Conservation (phyloP, 768 basidiomycete genomes). For the Terana coerulea region DNA sequence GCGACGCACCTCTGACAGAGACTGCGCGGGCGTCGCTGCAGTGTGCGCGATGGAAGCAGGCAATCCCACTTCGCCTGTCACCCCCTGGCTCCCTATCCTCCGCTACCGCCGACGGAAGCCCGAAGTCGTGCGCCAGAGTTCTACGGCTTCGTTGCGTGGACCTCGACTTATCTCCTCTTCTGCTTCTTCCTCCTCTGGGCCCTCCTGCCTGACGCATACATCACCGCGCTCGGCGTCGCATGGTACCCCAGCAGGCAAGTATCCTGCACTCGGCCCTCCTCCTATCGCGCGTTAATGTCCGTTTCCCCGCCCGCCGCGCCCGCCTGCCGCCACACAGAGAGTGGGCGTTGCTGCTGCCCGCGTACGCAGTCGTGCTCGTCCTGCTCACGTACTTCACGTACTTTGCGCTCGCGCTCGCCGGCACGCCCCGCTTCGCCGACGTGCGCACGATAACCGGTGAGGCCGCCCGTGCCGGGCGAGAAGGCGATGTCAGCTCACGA, state of each 20-base stretch:
- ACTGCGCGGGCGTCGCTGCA: too few relatives aligned
- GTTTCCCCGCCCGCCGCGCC: not conserved
- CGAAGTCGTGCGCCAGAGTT: constrained; percentile 78
- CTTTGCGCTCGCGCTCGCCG: constrained; percentile 67
- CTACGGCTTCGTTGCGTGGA: constrained; percentile 89
- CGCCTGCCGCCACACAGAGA: constrained; percentile 44
- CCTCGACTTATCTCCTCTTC: constrained; percentile 69
- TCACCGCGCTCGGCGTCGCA: constrained; percentile 59
- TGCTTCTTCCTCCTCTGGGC: constrained; percentile 77
- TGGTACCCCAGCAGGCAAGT: constrained; percentile 89
- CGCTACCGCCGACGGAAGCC: constrained; percentile 36
- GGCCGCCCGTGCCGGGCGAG: constrained; percentile 10
- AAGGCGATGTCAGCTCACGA: constrained; percentile 7
- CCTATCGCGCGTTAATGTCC: not conserved
- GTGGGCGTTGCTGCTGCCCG: constrained; percentile 80
- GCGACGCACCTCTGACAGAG: not conserved
- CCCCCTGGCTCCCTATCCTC: constrained; percentile 41
- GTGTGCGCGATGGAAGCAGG: constrained; percentile 1
- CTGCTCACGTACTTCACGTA: constrained; percentile 77
- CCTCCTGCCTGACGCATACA: constrained; percentile 67
- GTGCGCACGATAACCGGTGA: constrained; percentile 65
- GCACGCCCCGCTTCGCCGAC: constrained; percentile 68
- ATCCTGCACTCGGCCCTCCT: not conserved
- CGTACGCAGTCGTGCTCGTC: constrained; percentile 67
- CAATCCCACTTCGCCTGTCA: constrained; percentile 40